Evolutionary conservation across 2,329 filamentous ascomycete genomes (phyloP), one percentile per base, ranked within the genome.

Genomic region (Cryoendolithus antarcticus): DNA sequence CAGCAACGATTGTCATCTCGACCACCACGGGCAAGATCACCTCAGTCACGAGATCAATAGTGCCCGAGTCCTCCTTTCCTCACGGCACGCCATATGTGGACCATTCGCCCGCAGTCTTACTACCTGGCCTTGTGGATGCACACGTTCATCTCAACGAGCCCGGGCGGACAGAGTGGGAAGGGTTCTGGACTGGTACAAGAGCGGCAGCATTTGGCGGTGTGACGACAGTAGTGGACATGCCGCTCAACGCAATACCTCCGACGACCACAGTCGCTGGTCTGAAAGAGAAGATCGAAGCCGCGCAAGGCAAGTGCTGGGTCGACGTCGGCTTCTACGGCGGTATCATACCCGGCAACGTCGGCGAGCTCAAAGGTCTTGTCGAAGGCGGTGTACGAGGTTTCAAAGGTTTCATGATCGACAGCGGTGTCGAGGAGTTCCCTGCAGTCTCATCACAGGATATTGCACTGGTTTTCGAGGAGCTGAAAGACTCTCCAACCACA

Each of bases 281-380:
- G 49, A 70, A 81, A 45, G 82, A 86, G 66, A 98, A 98, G 69
- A 69, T 94, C 34, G 73, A 75, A 21, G 91, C 91, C 15, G 86
- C 86, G 31, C 63, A 74, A 44, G 86, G 83, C 28, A 82, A 96
- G 64, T 94, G 89, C 64, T 98, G 89, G 89, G 86, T 96, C 19
- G 91, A 96, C 53, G 88, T 96, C n/a, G 91, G 86, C 24, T 96
- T 98, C 62, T 96, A 96, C 58, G 91, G 91, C 19, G 91, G 91
- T 27, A 77, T 96, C 30, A 78, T 98, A 35, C 91, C 91, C 3
- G 91, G 89, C 2, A 98, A 98, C 56, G 74, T 79, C 2, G 62
- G 73, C 8, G 78, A 96, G 54, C 65, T 98, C 40, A 76, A 84
- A 51, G 80, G 78, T 0, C 69, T 98, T 3, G 82, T 96, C 1